These are phyloP conservation scores for Candolleomyces eurysporus DNA, from an alignment of 768 basidiomycete genomes.

Conservation along the genomic window DNA sequence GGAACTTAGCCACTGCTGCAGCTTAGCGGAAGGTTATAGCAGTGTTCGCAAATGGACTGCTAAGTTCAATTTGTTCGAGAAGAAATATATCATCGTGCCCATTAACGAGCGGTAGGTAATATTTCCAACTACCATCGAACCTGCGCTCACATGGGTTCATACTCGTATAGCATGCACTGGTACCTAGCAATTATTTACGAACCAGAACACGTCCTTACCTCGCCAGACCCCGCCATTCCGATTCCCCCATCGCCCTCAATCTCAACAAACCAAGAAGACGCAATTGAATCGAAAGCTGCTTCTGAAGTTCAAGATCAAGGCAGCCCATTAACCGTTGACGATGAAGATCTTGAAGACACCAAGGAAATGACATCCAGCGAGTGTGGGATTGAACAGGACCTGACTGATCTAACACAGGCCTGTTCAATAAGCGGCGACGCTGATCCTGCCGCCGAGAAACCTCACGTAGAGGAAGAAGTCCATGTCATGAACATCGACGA, in stretches of 20 bases:
- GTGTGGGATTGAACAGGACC: conserved; percentile 30
- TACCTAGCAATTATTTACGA: conserved; percentile 92
- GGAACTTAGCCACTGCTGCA: conserved; percentile 28
- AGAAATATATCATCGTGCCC: conserved; percentile 91
- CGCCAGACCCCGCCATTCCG: conserved; percentile 22
- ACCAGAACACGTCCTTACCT: conserved; percentile 61
- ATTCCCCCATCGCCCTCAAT: neutral
- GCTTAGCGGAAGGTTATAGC: conserved; percentile 60
- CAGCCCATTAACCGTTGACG: neutral
- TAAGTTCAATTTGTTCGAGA: conserved; percentile 82
- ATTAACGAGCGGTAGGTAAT: conserved; percentile 89
- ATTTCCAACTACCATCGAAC: neutral
- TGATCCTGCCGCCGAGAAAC: neutral
- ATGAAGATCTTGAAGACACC: conserved; percentile 11
- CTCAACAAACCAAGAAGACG: neutral
- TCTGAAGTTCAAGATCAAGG: conserved; percentile 2
- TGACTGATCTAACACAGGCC: conserved; percentile 25
- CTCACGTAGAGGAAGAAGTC: neutral
- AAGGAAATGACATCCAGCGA: conserved; percentile 22
- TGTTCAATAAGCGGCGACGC: conserved; percentile 18
- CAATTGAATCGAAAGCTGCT: neutral
- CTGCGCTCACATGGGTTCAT: neutral
- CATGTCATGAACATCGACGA: conserved; percentile 1
- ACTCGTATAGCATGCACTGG: conserved; percentile 83
- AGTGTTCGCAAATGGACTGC: conserved; percentile 94